These are phyloP conservation scores for Trichoderma pleuroti DNA, from an alignment of 2,329 filamentous ascomycete species.

Conservation along the genomic window DNA sequence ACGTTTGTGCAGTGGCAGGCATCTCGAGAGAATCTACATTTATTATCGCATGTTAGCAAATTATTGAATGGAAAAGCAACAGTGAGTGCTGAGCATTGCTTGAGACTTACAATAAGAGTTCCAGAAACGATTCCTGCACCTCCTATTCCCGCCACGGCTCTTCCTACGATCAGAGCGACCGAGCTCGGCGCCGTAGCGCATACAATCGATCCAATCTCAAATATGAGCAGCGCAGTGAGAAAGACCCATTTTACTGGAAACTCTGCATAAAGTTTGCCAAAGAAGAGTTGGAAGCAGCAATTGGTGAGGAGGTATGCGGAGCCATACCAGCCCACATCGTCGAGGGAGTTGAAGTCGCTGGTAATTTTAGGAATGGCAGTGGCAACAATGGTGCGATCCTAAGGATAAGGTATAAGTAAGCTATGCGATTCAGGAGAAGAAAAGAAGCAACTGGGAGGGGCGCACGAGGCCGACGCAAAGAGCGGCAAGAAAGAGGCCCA, in stretches of 20 bases:
- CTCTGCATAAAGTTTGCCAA: not conserved
- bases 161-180: not conserved
- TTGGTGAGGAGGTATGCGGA: not conserved
- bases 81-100: fast-evolving
- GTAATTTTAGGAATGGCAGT: slow-evolving; percentile 35
- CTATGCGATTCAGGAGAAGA: not conserved
- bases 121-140: not conserved
- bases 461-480: not conserved
- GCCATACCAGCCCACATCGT: not conserved
- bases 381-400: not conserved
- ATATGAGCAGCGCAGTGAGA: not conserved
- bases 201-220: not conserved
- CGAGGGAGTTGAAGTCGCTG: slow-evolving; percentile 14
- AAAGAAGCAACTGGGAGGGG: fast-evolving
- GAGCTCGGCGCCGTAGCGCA: not conserved
- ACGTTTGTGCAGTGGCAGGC: not conserved
- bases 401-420: not conserved
- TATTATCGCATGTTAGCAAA: not conserved
- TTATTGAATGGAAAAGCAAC: not conserved
- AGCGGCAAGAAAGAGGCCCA: slow-evolving; percentile 2
- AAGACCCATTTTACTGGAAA: not conserved
- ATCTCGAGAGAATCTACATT: not conserved
- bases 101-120: not conserved
- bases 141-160: not conserved
- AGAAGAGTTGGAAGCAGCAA: not conserved